Base-by-base conservation (phyloP, 306 rosid species). In the Cucumis cinereus region DNA sequence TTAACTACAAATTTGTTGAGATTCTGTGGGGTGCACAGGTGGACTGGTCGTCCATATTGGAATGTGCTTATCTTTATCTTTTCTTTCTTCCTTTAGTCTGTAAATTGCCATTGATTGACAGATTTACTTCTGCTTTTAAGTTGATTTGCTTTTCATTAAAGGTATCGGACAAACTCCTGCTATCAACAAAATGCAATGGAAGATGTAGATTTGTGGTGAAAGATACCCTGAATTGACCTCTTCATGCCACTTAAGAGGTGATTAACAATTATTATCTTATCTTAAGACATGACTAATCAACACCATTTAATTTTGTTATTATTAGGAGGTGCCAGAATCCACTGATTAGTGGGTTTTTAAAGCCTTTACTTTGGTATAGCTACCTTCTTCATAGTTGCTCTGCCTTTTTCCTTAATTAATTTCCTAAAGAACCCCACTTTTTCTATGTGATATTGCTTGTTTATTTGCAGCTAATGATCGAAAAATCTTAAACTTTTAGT, bases 201-300 rank as follows among this genome's bases (percentile, higher is more conserved):
- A 71, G 75, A n/a, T 26, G 52, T 49, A 26, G 43, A 71, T 49
- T 71, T 14, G 59, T 71, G 26, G 75, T 8, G 57, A 70, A 70
- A 70, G 74, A 45, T 69, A 41, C 75, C 20, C 59, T 71, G 22
- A 45, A 24, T 33, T 71, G 75, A 71, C 59, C 36, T 30, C 59
- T 49, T 69, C 36, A 47, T 49, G 75, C 35, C 53, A 43, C 36
- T 43, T 68, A 40, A 22, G 58, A 45, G 58, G 58, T 33, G 71
- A 43, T 69, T 69, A 69, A 38, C 55, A 19, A 33, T 68, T 40
- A 69, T 45, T 69, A 69, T 69, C 57, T 45, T 43, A 3, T 43
- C 38, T 47, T 71, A 45, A 71, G 75, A 71, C 20, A 71, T 71
- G 75, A 71, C 75, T 71, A 71, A 71, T 47, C 75, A 71, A 71